Evolutionary conservation across 2,329 filamentous ascomycete genomes (phyloP).

Genomic region (Stachybotrys elegans): DNA sequence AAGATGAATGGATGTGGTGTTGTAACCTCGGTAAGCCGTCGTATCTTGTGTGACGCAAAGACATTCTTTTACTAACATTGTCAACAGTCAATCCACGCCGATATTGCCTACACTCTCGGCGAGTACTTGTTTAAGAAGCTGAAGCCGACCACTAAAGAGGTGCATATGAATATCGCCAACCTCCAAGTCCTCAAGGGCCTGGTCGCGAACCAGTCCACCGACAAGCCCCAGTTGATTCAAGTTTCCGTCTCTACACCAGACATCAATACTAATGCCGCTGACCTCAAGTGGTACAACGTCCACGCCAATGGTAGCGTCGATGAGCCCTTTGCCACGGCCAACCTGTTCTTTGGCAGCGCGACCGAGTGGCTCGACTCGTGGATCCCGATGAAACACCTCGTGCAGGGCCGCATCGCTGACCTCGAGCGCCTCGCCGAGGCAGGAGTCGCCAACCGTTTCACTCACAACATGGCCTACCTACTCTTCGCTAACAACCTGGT

Average conservation of each 20-base stretch:
- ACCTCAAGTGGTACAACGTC: conserved; percentile 26
- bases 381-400: conserved; percentile 56
- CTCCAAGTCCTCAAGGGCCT: conserved; percentile 60
- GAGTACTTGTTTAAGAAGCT: conserved; percentile 60
- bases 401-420: conserved; percentile 55
- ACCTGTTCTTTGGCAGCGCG: conserved; percentile 41
- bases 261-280: conserved; percentile 36
- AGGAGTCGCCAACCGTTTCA: conserved; percentile 9
- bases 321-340: conserved; percentile 11
- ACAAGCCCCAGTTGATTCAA: conserved; percentile 23
- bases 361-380: conserved; percentile 49
- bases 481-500: conserved; percentile 46
- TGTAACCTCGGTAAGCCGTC: conserved; percentile 36
- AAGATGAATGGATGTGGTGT: conserved; percentile 36
- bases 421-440: conserved; percentile 29
- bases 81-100: conserved; percentile 36
- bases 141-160: conserved; percentile 47
- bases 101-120: conserved; percentile 59
- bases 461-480: conserved; percentile 51
- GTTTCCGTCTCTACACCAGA: conserved; percentile 30
- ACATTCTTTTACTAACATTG: background rate
- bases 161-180: conserved; percentile 59
- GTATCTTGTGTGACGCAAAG: background rate
- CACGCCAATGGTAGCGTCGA: conserved; percentile 4
- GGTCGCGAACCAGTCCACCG: conserved; percentile 18